phyloP scores from a whole-genome alignment of 1,284 basidiomycete genomes.

The Megacollybia platyphylla region DNA sequence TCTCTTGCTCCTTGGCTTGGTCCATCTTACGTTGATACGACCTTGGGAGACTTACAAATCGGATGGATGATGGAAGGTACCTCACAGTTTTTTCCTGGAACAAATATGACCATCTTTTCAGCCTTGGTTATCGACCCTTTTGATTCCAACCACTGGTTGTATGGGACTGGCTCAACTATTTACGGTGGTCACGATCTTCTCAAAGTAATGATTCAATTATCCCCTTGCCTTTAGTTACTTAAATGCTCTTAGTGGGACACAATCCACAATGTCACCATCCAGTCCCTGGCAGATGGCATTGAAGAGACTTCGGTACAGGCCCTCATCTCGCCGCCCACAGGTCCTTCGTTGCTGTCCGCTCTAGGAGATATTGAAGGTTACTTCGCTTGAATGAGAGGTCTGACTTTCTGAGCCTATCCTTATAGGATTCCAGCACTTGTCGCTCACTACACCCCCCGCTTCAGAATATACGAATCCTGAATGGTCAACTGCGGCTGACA shows the following conservation, averaged over 20 bases:
- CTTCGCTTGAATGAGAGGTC: neutral
- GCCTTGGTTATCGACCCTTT: slow-evolving; percentile 34
- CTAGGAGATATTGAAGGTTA: slow-evolving; percentile 44
- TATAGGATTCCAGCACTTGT: slow-evolving; percentile 36
- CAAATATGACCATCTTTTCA: slow-evolving; percentile 1
- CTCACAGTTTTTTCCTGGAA: neutral
- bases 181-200: slow-evolving; percentile 43
- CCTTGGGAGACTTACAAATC: slow-evolving; percentile 15
- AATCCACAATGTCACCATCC: slow-evolving; percentile 41
- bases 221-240: neutral
- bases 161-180: slow-evolving; percentile 46
- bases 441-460: slow-evolving; percentile 30
- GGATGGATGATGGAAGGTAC: slow-evolving; percentile 23
- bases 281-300: slow-evolving; percentile 48
- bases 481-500: slow-evolving; percentile 37
- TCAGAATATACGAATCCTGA: slow-evolving; percentile 31
- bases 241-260: slow-evolving; percentile 38
- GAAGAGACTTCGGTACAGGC: slow-evolving; percentile 48
- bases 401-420: neutral
- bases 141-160: slow-evolving; percentile 37
- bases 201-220: slow-evolving; percentile 9
- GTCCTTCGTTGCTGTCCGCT: slow-evolving; percentile 39
- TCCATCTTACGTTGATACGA: slow-evolving; percentile 18
- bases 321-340: slow-evolving; percentile 36
- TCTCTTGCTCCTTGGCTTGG: slow-evolving; percentile 34